Conservation (phyloP, 2,329 filamentous ascomycete species). For the Chaetomium strumarium region DNA sequence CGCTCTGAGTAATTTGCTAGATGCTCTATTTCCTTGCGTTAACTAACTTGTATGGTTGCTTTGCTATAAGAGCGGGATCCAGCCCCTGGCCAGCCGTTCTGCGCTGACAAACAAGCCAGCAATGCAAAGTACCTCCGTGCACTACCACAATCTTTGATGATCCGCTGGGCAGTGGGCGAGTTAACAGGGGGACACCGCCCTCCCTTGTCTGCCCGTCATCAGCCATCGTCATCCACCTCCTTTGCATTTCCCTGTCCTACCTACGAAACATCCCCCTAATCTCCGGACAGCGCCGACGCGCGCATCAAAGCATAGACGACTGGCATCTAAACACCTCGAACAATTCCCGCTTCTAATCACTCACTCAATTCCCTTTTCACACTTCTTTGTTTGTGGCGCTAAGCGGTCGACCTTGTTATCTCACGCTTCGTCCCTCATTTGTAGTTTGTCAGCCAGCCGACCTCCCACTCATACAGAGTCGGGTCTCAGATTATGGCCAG, state of each 20-base stretch:
- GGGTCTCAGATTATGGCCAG: slow-evolving; percentile 18
- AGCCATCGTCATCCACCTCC: not conserved
- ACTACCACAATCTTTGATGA: too few species aligned
- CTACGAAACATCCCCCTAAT: not conserved
- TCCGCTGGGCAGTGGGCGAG: too few species aligned
- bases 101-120: too few species aligned
- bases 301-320: not conserved
- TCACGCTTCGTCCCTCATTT: not conserved
- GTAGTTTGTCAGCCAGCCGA: not conserved
- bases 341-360: not conserved
- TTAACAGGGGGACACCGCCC: too few species aligned
- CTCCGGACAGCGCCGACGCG: not conserved
- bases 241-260: not conserved
- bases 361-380: not conserved
- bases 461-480: not conserved
- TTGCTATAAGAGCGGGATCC: too few species aligned
- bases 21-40: too few species aligned
- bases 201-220: not conserved
- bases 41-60: too few species aligned
- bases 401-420: not conserved
- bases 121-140: too few species aligned
- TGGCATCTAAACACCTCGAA: not conserved
- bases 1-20: too few species aligned
- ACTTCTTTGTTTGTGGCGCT: not conserved
- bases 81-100: too few species aligned